Conservation (phyloP, 495 filamentous ascomycete genomes). For the Aspergillus mulundensis region DNA sequence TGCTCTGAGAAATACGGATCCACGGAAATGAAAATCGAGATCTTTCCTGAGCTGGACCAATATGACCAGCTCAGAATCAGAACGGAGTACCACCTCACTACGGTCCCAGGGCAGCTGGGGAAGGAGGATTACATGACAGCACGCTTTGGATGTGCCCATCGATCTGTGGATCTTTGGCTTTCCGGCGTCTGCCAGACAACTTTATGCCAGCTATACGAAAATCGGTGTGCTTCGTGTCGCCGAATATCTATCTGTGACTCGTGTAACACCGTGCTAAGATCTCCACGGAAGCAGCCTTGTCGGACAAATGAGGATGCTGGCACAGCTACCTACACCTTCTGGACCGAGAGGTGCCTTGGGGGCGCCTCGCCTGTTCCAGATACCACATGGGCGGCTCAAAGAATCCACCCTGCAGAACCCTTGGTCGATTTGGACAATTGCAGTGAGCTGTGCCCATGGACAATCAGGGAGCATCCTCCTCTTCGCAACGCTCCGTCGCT, state of each 20-base stretch:
- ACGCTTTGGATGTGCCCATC: conserved; percentile 45
- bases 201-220: conserved; percentile 38
- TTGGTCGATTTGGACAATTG: conserved; percentile 38
- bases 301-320: conserved; percentile 22
- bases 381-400: conserved; percentile 28
- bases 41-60: conserved; percentile 38
- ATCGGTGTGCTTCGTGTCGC: conserved; percentile 35
- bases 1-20: conserved; percentile 42
- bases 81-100: conserved; percentile 41
- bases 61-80: conserved; percentile 32
- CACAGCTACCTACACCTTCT: conserved; percentile 36
- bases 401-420: conserved; percentile 40
- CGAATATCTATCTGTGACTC: conserved; percentile 40
- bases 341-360: conserved; percentile 40
- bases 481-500: conserved; percentile 32
- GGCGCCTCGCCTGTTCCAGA: conserved; percentile 28
- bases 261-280: conserved; percentile 37
- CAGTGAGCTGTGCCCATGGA: conserved; percentile 45
- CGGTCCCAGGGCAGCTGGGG: conserved; percentile 35
- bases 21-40: conserved; percentile 33
- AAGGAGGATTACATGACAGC: conserved; percentile 43
- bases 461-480: conserved; percentile 39
- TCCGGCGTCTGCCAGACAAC: conserved; percentile 42
- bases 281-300: conserved; percentile 35
- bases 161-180: conserved; percentile 45